Conservation (phyloP, 2,329 filamentous ascomycete genomes). For the Chaetoscypha palmicola region DNA sequence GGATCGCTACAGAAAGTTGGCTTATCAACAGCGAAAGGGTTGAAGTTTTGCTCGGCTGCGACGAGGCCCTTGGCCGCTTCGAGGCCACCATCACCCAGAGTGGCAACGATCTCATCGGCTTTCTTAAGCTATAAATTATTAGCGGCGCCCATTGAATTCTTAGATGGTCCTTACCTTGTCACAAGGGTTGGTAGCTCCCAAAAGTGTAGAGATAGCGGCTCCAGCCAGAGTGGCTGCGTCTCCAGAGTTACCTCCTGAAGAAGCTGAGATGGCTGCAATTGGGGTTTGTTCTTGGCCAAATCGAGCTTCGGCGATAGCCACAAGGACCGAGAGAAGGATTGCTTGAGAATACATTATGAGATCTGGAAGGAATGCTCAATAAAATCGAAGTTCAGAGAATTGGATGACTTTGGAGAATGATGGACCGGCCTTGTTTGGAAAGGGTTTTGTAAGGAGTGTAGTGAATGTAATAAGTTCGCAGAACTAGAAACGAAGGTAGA, state of each 20-base stretch:
- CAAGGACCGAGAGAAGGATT: conserved; percentile 6
- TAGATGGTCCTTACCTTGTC: conserved; percentile 41
- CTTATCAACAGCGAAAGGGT: conserved; percentile 53
- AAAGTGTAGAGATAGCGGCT: conserved; percentile 51
- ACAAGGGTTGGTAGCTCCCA: conserved; percentile 60
- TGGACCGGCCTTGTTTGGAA: conserved; percentile 22
- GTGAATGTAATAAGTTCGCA: conserved; percentile 28
- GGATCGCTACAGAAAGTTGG: conserved; percentile 59
- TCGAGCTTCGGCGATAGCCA: conserved; percentile 27
- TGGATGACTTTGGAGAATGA: conserved; percentile 14
- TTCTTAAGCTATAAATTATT: conserved; percentile 43
- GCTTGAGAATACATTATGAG: conserved; percentile 8
- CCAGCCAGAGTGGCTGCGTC: conserved; percentile 58
- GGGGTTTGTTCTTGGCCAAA: conserved; percentile 58
- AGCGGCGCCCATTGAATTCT: background rate
- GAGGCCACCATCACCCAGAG: conserved; percentile 55
- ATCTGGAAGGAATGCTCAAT: conserved; percentile 3
- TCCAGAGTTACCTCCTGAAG: conserved; percentile 49
- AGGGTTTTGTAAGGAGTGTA: conserved; percentile 19
- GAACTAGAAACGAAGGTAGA: conserved; percentile 26
- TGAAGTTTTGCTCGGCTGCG: conserved; percentile 66
- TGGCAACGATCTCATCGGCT: conserved; percentile 56
- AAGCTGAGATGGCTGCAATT: conserved; percentile 46
- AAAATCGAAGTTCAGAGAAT: conserved; percentile 7
- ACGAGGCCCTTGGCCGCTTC: conserved; percentile 56